Evolutionary conservation across 164 flowering plant genomes (phyloP).

Genomic region (Chimonanthus salicifolius): DNA sequence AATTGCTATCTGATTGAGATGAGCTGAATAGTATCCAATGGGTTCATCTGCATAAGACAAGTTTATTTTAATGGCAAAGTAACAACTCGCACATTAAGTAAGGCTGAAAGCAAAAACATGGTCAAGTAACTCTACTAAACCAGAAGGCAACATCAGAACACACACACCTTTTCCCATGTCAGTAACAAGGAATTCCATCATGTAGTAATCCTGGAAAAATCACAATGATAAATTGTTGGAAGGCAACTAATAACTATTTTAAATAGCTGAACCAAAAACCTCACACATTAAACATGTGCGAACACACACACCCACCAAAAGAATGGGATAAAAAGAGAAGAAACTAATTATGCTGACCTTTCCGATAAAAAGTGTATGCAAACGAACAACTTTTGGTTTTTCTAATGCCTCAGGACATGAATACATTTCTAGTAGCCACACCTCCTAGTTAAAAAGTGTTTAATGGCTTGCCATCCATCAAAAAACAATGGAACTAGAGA

Average conservation of each 20-base stretch:
- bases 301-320: no score
- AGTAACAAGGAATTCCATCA: slow-evolving; percentile 54
- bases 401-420: no score
- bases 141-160: slow-evolving; percentile 4
- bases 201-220: slow-evolving; percentile 53
- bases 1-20: slow-evolving; percentile 48
- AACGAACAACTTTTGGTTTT: background rate
- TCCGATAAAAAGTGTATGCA: background rate
- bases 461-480: no score
- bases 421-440: no score
- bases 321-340: background rate
- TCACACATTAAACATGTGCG: background rate
- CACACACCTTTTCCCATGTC: slow-evolving; percentile 76
- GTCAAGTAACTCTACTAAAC: background rate
- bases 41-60: slow-evolving; percentile 48
- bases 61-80: background rate
- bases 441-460: no score
- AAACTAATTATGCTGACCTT: background rate
- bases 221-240: no score
- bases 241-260: background rate
- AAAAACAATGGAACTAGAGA: no score
- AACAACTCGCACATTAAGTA: background rate
- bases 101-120: background rate
- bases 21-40: slow-evolving; percentile 62
- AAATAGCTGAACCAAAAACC: background rate